phyloP scores from a whole-genome alignment of 179 eudicot species.

The Silene vulgaris region DNA sequence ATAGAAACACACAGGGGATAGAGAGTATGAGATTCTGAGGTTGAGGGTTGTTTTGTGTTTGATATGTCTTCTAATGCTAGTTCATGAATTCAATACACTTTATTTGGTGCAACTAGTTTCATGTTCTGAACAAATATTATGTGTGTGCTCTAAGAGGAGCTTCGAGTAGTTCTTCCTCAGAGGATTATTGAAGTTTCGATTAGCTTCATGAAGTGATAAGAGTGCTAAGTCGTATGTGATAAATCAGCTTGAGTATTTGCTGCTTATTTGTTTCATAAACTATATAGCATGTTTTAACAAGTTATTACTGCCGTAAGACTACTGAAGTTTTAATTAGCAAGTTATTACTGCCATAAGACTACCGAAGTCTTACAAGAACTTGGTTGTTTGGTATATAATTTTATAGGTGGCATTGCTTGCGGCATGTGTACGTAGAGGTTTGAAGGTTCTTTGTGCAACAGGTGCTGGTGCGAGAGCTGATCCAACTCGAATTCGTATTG shows the following conservation, averaged over 20 bases:
- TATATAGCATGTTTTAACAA: background rate
- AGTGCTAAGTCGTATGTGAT: background rate
- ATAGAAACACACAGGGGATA: background rate
- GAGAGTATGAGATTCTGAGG: background rate
- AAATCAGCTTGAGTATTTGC: background rate
- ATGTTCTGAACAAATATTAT: background rate
- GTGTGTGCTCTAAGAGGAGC: slow-evolving; percentile 5
- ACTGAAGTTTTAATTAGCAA: background rate
- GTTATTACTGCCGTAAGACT: background rate
- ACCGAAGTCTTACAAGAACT: background rate
- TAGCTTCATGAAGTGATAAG: background rate
- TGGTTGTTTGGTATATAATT: slow-evolving; percentile 13
- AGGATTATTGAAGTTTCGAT: background rate
- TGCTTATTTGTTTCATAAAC: background rate
- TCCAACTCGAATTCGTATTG: slow-evolving; percentile 95
- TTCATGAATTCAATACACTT: background rate
- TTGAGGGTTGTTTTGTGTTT: background rate
- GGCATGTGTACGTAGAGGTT: slow-evolving; percentile 88
- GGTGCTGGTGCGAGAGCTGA: slow-evolving; percentile 99
- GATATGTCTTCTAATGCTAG: background rate
- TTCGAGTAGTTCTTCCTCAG: background rate
- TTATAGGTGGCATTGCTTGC: slow-evolving; percentile 91
- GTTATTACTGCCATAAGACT: background rate
- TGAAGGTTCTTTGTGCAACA: slow-evolving; percentile 89
- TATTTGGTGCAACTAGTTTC: background rate